Percentiles rank a stretch among this genome's conserved stretches.
phyloP scores from a whole-genome alignment of 1,284 basidiomycete species.

The Gymnopus androsaceus region DNA sequence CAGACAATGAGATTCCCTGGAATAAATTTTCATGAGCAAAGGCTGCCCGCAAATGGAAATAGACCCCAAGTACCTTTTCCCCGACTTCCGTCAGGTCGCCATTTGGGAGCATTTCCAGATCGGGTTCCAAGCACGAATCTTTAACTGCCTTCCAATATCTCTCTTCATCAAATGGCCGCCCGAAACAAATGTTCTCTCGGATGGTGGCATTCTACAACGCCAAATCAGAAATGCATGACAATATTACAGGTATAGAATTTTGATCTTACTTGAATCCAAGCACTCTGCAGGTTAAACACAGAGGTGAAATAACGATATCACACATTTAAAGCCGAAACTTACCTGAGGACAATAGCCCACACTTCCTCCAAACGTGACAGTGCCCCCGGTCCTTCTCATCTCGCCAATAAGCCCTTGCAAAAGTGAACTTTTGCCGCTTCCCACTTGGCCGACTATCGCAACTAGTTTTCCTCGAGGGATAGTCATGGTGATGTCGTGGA shows the following conservation, averaged over 20 bases:
- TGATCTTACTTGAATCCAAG: no score
- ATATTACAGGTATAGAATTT: no score
- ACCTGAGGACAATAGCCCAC: constrained; percentile 84
- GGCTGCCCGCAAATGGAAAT: not conserved
- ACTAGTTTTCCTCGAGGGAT: constrained; percentile 75
- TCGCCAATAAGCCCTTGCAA: constrained; percentile 82
- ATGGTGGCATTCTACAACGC: constrained; percentile 61
- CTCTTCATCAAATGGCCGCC: constrained; percentile 76
- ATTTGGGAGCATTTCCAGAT: constrained; percentile 79
- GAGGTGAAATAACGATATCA: no score
- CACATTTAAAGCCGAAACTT: constrained; percentile 17
- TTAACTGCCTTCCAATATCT: constrained; percentile 77
- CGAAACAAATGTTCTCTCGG: constrained; percentile 86
- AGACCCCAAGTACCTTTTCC: constrained; percentile 66
- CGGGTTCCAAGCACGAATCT: constrained; percentile 76
- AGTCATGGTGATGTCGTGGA: constrained; percentile 61
- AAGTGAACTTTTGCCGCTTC: constrained; percentile 72
- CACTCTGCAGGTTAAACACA: no score
- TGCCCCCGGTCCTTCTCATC: constrained; percentile 68
- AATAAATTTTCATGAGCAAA: constrained; percentile 1
- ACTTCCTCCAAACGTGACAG: constrained; percentile 68
- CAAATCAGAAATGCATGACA: constrained; percentile 28
- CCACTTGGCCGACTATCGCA: constrained; percentile 76
- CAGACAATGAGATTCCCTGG: constrained; percentile 77
- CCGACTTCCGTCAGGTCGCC: constrained; percentile 90